Evolutionary conservation across 169 alveolate species (phyloP).

Genomic region (Plasmodium coatneyi): DNA sequence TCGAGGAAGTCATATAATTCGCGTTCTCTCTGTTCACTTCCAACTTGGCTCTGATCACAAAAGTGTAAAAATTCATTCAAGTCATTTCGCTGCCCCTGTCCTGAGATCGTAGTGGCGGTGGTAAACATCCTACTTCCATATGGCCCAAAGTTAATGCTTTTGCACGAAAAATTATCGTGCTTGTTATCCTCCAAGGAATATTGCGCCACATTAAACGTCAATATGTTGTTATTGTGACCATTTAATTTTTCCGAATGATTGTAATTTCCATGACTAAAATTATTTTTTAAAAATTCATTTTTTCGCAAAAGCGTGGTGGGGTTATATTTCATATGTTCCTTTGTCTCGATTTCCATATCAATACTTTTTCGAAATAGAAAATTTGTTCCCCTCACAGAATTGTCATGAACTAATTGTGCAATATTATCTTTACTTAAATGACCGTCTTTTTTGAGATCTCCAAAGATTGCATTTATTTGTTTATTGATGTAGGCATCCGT

Average conservation of each 20-base stretch:
- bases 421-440: constrained; percentile 20
- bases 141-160: constrained; percentile 17
- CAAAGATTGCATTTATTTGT: constrained; percentile 6
- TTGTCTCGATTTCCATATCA: constrained; percentile 29
- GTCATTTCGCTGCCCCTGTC: constrained; percentile 3
- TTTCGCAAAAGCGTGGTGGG: background rate
- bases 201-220: constrained; percentile 11
- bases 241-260: constrained; percentile 4
- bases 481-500: constrained; percentile 27
- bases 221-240: background rate
- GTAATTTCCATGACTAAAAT: constrained; percentile 16
- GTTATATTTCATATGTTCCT: constrained; percentile 5
- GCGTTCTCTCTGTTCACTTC: background rate
- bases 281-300: constrained; percentile 17
- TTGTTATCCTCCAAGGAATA: constrained; percentile 1
- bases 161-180: background rate
- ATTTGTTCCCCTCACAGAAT: constrained; percentile 5
- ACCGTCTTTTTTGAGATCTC: constrained; percentile 23
- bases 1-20: constrained; percentile 35
- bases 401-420: background rate
- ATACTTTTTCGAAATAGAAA: constrained; percentile 2
- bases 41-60: constrained; percentile 38
- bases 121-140: background rate
- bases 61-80: constrained; percentile 36
- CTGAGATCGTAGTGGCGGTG: background rate